Conservation (phyloP, 306 rosid species). For the Macrotyloma uniflorum region DNA sequence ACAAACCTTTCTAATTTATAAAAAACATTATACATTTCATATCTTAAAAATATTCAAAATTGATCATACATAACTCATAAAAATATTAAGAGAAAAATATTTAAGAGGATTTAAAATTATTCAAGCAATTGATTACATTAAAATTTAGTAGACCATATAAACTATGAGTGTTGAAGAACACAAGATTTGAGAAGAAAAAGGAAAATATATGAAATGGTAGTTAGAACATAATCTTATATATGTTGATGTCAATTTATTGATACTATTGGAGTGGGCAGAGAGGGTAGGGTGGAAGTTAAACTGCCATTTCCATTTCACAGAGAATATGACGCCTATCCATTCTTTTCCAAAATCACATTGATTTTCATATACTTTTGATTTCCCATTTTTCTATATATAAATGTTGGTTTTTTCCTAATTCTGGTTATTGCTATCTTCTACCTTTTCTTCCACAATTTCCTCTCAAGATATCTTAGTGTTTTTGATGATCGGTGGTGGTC, state of each 20-base stretch:
- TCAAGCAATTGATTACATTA: no score
- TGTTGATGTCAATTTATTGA: slow-evolving; percentile 31
- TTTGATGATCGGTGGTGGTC: slow-evolving; percentile 50
- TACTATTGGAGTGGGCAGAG: slow-evolving; percentile 25
- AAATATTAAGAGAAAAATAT: no score
- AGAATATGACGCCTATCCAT: slow-evolving; percentile 63
- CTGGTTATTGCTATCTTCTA: slow-evolving; percentile 45
- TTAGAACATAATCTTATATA: not conserved
- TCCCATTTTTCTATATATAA: slow-evolving; percentile 40
- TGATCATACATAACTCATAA: no score
- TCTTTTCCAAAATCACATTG: slow-evolving; percentile 39
- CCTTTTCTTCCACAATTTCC: slow-evolving; percentile 61
- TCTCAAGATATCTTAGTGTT: slow-evolving; percentile 49
- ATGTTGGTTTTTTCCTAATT: slow-evolving; percentile 54
- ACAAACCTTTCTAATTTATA: no score
- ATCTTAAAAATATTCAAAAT: no score
- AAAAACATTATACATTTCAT: no score
- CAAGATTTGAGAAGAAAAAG: no score
- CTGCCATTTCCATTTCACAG: slow-evolving; percentile 45
- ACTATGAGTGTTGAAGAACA: no score
- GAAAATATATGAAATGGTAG: slow-evolving; percentile 24
- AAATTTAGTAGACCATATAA: no score
- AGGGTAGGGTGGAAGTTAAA: slow-evolving; percentile 28
- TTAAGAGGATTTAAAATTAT: no score
- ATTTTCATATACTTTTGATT: slow-evolving; percentile 29